These are phyloP conservation scores for Capsicum rhomboideum DNA, from an alignment of 257 asterid genomes.

Conservation along the genomic window DNA sequence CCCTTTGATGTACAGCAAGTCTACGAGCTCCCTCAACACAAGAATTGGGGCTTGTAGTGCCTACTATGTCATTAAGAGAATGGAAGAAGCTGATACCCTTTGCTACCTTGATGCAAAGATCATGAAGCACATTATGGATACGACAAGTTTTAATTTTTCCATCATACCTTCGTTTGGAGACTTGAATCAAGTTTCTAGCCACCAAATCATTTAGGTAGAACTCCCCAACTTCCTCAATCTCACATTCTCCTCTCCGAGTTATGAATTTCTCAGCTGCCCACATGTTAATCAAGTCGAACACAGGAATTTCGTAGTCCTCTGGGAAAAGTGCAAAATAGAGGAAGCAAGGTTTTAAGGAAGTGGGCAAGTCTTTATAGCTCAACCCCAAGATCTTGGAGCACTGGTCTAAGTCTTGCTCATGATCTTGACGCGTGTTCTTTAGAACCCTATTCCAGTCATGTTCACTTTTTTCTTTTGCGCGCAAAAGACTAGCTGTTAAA, in stretches of 20 bases:
- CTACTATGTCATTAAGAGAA: background rate
- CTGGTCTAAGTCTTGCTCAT: background rate
- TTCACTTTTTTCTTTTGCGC: constrained; percentile 4
- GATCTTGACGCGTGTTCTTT: background rate
- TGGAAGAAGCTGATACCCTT: background rate
- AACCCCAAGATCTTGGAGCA: constrained; percentile 1
- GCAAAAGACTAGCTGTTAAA: constrained; percentile 6
- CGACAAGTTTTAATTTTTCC: constrained; percentile 1
- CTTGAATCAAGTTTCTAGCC: background rate
- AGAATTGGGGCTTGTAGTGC: background rate
- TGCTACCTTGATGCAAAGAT: background rate
- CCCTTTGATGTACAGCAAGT: background rate
- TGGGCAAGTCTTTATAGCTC: constrained; percentile 12
- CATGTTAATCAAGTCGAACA: background rate
- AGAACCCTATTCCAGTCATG: constrained; percentile 5
- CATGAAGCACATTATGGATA: background rate
- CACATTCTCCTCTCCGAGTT: background rate
- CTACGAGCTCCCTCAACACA: background rate
- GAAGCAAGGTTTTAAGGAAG: background rate
- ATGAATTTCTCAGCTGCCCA: constrained; percentile 17
- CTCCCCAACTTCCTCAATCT: background rate
- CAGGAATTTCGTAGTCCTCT: constrained; percentile 1
- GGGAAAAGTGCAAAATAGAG: constrained; percentile 5
- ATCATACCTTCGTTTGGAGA: background rate
- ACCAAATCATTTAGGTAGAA: background rate